A percentile compares a stretch with the other conserved stretches of the same genome.
Conservation (phyloP, 2,329 filamentous ascomycete genomes). For the Clarireedia sp. region DNA sequence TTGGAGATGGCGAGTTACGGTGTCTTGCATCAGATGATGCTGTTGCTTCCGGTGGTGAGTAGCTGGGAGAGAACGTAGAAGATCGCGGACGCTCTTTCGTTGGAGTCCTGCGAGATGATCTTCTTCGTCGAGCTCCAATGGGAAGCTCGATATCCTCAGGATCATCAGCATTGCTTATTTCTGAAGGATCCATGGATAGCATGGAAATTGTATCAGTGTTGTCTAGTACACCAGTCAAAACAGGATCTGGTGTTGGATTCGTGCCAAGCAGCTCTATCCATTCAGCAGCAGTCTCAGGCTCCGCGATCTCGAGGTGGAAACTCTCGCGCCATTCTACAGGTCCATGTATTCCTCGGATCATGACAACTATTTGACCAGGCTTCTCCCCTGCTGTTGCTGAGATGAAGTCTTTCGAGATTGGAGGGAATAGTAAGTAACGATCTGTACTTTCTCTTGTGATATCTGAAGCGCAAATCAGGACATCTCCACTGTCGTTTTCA, state of each 20-base stretch:
- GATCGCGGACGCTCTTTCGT: conserved; percentile 8
- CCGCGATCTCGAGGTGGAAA: conserved; percentile 64
- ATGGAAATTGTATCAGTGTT: conserved; percentile 12
- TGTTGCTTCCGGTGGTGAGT: neutral
- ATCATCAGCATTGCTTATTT: conserved; percentile 6
- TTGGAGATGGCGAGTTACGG: neutral
- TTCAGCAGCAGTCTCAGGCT: conserved; percentile 54
- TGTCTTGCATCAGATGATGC: neutral
- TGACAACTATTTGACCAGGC: conserved; percentile 68
- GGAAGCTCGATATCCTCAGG: conserved; percentile 22
- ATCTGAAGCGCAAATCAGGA: conserved; percentile 71
- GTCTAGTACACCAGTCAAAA: conserved; percentile 7
- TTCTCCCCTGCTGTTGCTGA: conserved; percentile 72
- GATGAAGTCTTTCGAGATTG: conserved; percentile 62
- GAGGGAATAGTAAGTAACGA: conserved; percentile 83
- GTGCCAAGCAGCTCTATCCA: conserved; percentile 73
- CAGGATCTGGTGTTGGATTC: conserved; percentile 48
- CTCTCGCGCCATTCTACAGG: conserved; percentile 75
- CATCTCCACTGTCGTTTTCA: conserved; percentile 62
- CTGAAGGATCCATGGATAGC: conserved; percentile 3
- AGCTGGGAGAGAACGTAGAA: neutral
- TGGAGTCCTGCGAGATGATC: conserved; percentile 14
- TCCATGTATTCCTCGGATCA: conserved; percentile 67
- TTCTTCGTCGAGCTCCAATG: conserved; percentile 25
- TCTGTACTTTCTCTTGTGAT: conserved; percentile 75